Base-by-base conservation (phyloP, 2,329 filamentous ascomycete genomes). In the Alternaria alternata region DNA sequence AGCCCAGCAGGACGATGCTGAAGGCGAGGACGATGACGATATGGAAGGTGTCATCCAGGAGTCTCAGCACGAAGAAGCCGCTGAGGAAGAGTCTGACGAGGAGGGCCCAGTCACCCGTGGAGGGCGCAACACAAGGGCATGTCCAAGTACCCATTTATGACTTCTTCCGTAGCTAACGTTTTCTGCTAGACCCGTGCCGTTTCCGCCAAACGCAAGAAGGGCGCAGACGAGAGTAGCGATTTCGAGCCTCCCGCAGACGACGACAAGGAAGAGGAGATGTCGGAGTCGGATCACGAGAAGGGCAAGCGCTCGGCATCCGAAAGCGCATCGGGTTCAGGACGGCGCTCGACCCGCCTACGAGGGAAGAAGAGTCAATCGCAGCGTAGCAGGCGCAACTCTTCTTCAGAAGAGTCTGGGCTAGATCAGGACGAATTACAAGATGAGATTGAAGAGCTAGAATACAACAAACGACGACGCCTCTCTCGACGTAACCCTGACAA, bases 191-290 rank as follows among this genome's bases (percentile, higher is more conserved):
- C 72, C 28, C 73, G 75, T 30, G 73, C 65, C 5, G 70, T 64
- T 56, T 73, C 75, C 18, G 67, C 69, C 9, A 78, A 75, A 54
- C 73, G 72, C 36, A 79, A 77, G 57, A 71, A 74, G 16, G 85
- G 74, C 59, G 78, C 63, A 66, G 84, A 87, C 49, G 86, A 88
- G 52, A 87, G 85, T 67, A 89, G 87, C 66, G 87, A 89, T 67
- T 89, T 89, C 64, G 86, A 89, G 67, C 87, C 87, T 6, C 83
- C 83, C 34, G 82, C 81, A 22, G 86, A 88, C 49, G 83, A 82
- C 47, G 86, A 85, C 14, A 84, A 83, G 22, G 86, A 85, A 59
- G 80, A 85, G 55, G 80, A 80, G 16, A 81, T 86, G 52, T 86
- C 84, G 2, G 82, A 82, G 39, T 85, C 84, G 7, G 84, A 82